Evolutionary conservation across 2,329 filamentous ascomycete species (phyloP), one percentile per base, ranked within the genome.

Genomic region (Sarocladium oryzae): DNA sequence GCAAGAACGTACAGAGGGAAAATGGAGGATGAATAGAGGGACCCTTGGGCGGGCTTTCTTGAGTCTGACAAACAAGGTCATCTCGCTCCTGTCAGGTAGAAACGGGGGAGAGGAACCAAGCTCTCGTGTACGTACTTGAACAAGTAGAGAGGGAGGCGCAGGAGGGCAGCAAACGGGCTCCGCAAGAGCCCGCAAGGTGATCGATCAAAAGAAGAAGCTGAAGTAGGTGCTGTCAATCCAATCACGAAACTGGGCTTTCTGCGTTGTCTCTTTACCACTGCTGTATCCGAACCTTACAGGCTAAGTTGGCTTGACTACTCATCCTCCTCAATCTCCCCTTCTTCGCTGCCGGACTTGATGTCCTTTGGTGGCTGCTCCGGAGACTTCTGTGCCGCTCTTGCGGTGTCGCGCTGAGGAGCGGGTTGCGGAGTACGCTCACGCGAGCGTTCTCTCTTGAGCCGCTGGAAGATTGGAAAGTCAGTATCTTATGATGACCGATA

Each of bases 321-420:
- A 38, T 83, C 80, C 74, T 97, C 91, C 69, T 96, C 93, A 60
- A 99, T 97, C 73, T 99, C 93, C 50, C 93, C 93, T 69, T 99
- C 93, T 71, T 99, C 93, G 63, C 91, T 96, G 50, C 93, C 93
- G 53, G 76, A 79, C 45, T 76, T 73, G 49, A 82, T 74, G 57
- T 87, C 83, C 61, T 53, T 49, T 21, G 56, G 54, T 23, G 73
- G 73, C 37, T 79, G 78, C 48, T 78, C 79, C 4, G 43, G 43
- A 10, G 43, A 48, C 67, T 75, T 84, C 66, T 76, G 11, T 4
- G 43, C 28, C 5, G 43, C 26, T 77, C 64, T 76, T 78, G 62
- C 75, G 73, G 64, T 66, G 62, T 85, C 81, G 63, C 74, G 76
- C 58, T 73, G 75, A 58, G 78, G 81, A 61, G 81, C 80, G 57